phyloP scores from a whole-genome alignment of 371 early-diverging fungal genomes.

The Apophysomyces ossiformis region DNA sequence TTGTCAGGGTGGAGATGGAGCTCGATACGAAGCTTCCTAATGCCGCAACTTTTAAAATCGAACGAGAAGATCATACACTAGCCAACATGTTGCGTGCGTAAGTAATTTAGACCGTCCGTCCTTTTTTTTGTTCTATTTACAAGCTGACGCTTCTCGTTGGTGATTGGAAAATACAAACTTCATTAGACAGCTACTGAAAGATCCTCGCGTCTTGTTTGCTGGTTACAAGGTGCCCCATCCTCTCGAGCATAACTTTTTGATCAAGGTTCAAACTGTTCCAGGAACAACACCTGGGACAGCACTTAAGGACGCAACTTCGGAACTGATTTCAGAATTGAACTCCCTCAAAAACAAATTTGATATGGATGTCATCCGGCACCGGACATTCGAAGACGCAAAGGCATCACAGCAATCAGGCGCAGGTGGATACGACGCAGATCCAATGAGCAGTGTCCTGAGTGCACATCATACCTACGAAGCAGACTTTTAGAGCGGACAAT shows the following conservation, averaged over 20 bases:
- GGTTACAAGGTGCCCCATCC: constrained; percentile 99
- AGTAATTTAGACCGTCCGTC: constrained; percentile 18
- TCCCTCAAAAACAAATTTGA: constrained; percentile 87
- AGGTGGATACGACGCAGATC: constrained; percentile 33
- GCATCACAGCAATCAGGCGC: constrained; percentile 31
- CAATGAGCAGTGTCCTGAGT: constrained; percentile 24
- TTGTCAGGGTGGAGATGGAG: constrained; percentile 75
- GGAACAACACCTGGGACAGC: constrained; percentile 86
- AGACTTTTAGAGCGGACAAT: background rate
- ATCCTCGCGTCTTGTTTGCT: constrained; percentile 94
- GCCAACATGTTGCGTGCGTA: constrained; percentile 93
- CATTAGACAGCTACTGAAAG: constrained; percentile 84
- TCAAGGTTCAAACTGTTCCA: constrained; percentile 92
- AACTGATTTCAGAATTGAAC: constrained; percentile 79
- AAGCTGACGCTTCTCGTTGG: too few relatives aligned
- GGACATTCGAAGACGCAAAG: constrained; percentile 52
- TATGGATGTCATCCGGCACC: constrained; percentile 57
- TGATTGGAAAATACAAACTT: too few relatives aligned
- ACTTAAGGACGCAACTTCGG: constrained; percentile 77
- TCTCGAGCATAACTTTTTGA: constrained; percentile 86
- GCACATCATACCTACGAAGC: background rate
- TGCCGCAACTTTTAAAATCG: constrained; percentile 90
- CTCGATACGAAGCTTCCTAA: constrained; percentile 94
- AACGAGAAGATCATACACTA: constrained; percentile 97
- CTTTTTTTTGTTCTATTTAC: too few relatives aligned